A percentile compares a stretch with the other conserved stretches of the same genome.
These are phyloP conservation scores for Claviceps pazoutovae DNA, from an alignment of 2,329 filamentous ascomycete genomes.

Conservation along the genomic window DNA sequence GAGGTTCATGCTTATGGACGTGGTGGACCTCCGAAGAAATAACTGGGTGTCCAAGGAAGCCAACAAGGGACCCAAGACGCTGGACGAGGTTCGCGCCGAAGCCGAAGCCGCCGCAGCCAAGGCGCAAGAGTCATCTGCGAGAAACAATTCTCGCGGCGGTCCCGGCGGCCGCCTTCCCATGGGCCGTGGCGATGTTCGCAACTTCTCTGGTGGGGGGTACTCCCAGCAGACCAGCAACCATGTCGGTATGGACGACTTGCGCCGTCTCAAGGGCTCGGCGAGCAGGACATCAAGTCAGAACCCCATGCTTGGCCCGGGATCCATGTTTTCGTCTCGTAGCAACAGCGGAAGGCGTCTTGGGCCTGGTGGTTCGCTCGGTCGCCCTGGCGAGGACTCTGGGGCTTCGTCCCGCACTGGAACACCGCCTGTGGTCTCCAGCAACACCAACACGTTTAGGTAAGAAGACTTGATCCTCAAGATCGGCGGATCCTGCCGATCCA, in stretches of 20 bases:
- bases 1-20: slow-evolving; percentile 93
- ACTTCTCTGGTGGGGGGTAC: slow-evolving; percentile 56
- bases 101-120: slow-evolving; percentile 70
- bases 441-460: slow-evolving; percentile 90
- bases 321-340: slow-evolving; percentile 78
- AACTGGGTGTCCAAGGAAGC: slow-evolving; percentile 78
- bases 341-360: slow-evolving; percentile 77
- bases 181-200: slow-evolving; percentile 77
- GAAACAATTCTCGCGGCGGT: slow-evolving; percentile 49
- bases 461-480: slow-evolving; percentile 15
- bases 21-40: slow-evolving; percentile 65
- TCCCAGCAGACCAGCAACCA: slow-evolving; percentile 67
- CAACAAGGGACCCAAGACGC: slow-evolving; percentile 93
- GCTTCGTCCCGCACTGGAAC: slow-evolving; percentile 83
- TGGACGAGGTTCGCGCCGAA: slow-evolving; percentile 78
- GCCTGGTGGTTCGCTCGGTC: slow-evolving; percentile 56
- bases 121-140: slow-evolving; percentile 53
- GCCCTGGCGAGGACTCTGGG: slow-evolving; percentile 71
- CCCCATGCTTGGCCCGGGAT: slow-evolving; percentile 63
- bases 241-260: slow-evolving; percentile 82
- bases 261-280: slow-evolving; percentile 56
- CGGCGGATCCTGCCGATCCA: too few species aligned
- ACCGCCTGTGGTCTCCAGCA: slow-evolving; percentile 44
- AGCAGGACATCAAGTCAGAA: slow-evolving; percentile 48
- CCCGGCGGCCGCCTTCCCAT: slow-evolving; percentile 51